Evolutionary conservation across 129 eudicot species (phyloP), one percentile per base, ranked within the genome.

Genomic region (Centaurea solstitialis): DNA sequence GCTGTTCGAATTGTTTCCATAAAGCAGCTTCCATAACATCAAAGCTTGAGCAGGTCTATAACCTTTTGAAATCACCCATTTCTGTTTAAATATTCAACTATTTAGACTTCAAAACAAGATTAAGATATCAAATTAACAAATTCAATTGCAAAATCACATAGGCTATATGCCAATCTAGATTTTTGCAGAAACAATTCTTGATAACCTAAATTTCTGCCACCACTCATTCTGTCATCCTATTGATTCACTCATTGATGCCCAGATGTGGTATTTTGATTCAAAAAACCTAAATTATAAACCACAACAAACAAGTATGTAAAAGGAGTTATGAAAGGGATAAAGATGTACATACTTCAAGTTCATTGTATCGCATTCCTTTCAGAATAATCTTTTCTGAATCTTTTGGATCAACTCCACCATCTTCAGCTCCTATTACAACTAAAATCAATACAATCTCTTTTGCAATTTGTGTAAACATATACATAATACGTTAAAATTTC

Each of bases 1-100:
- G 43, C 61, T 83, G 82, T 77, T 83, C 21, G 86, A 77, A 85
- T 89, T 88, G 80, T 95, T 79, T 9, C 99, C 93, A 59, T 92
- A 92, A 37, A 95, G 89, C 79, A 94, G 90, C 87, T 93, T 95
- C 99, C 98, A 95, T 26, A 95, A 76, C 99, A 95, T 92, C 86
- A 95, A 43, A 26, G 98, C 94, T 84, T 95, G 99, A 78, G 87
- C 86, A 79, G 99, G 97, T 86, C 99, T 92, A 30, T 86, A 95
- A 70, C 99, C 99, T 80, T 88, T 88, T 3, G 91, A 89, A 30
- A 79, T 85, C 39, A 91, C 97, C 98, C 98, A 95, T 66, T 71
- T 89, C 98, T 95, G 93, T 87, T 28, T 22, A 59, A 76, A 68
- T 38, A 50, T 24, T 72, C 84, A 86, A 20, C 35, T 6, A 22